Percentiles rank a stretch among this genome's conserved stretches.
phyloP scores from a whole-genome alignment of 305 asterid species.

The Solanum hybrid region DNA sequence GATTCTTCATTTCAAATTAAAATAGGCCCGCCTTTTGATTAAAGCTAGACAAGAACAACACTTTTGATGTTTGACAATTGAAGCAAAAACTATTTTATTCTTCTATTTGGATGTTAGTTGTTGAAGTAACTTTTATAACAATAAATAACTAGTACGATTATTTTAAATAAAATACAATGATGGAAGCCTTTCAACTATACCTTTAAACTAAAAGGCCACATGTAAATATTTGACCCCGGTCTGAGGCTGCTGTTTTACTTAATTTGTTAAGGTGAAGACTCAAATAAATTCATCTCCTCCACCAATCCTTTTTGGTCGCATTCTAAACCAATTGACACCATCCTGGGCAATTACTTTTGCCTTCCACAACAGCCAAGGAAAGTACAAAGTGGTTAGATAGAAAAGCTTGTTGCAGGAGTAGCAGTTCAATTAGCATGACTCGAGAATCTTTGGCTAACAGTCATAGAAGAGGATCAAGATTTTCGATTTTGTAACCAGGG shows the following conservation, averaged over 20 bases:
- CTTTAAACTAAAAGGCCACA: not conserved
- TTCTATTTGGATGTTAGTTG: not conserved
- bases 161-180: not conserved
- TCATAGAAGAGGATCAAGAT: not conserved
- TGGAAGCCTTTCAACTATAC: not conserved
- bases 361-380: not conserved
- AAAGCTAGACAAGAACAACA: not conserved
- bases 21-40: not conserved
- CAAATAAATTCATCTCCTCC: not conserved
- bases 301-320: not conserved
- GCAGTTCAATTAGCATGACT: not conserved
- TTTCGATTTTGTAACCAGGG: not conserved
- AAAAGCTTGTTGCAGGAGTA: not conserved
- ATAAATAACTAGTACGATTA: not conserved
- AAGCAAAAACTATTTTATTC: not conserved
- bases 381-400: not conserved
- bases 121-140: not conserved
- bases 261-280: not conserved
- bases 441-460: not conserved
- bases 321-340: not conserved
- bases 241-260: not conserved
- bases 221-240: not conserved
- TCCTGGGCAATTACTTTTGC: not conserved
- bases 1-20: not conserved
- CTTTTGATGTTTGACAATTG: not conserved